Conservation (phyloP, 371 early-diverging fungal species). For the Dipsacomyces acuminosporus region DNA sequence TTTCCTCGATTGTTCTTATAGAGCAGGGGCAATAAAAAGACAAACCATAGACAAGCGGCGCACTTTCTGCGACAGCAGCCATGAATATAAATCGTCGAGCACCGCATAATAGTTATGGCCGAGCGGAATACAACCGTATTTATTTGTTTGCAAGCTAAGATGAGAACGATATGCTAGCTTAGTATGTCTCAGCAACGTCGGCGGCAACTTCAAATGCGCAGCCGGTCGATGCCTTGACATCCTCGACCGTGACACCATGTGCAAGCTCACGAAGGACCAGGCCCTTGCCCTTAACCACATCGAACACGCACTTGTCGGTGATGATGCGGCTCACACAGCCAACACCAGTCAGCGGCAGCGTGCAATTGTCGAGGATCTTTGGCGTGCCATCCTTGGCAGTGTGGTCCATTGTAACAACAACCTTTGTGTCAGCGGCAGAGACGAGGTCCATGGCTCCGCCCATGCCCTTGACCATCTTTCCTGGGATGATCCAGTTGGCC, state of each 20-base stretch:
- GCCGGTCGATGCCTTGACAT: conserved; percentile 55
- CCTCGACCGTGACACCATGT: conserved; percentile 53
- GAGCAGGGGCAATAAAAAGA: too few species aligned
- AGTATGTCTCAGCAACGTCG: conserved; percentile 32
- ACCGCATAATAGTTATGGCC: too few species aligned
- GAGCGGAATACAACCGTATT: too few species aligned
- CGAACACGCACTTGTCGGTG: conserved; percentile 58
- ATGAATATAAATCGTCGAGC: too few species aligned
- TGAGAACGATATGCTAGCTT: not conserved
- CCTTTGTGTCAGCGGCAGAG: conserved; percentile 53
- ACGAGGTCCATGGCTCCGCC: conserved; percentile 73
- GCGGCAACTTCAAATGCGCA: conserved; percentile 52
- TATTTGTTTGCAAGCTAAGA: too few species aligned
- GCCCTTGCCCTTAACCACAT: conserved; percentile 43
- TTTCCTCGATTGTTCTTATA: not conserved
- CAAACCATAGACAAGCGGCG: too few species aligned
- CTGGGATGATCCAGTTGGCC: conserved; percentile 70
- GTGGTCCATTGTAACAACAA: conserved; percentile 72
- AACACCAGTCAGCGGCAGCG: conserved; percentile 63
- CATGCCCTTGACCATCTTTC: conserved; percentile 72
- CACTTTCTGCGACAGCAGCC: too few species aligned
- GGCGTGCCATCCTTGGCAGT: conserved; percentile 58
- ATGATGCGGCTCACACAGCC: conserved; percentile 58
- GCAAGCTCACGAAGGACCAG: conserved; percentile 54
- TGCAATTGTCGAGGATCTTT: conserved; percentile 60